Base-by-base conservation (phyloP, 2,329 filamentous ascomycete species). In the Trichoderma polysporum region DNA sequence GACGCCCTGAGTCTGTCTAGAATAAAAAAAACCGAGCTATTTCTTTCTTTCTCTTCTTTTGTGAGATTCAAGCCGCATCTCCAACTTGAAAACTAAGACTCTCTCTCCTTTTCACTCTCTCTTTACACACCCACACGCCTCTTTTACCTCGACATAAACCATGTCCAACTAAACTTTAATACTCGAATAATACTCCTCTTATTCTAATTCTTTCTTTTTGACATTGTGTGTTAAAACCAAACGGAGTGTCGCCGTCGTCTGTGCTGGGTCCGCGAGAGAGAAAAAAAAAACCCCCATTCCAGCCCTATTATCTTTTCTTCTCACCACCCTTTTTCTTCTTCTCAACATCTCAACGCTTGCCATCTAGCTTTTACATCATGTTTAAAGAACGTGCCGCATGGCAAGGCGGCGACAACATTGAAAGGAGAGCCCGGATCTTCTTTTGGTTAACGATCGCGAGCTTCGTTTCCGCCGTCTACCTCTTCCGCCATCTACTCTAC, bases 401-500 rank as follows among this genome's bases (percentile, higher is more conserved):
- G n/a, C 5, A 17, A 25, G 19, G 12, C 29, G 22, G 17, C 27
- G 50, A 47, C 17, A 45, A 10, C 22, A 19, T 35, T 22, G 49
- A 56, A 47, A 47, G 17, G 41, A 64, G 35, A 64, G 60, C 60
- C 5, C 50, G 60, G 31, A 19, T 29, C 2, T 61, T 68, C 39
- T 25, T 71, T 25, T 69, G 65, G 65, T 27, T 54, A n/a, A 47
- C 52, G 4, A n/a, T 66, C 9, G 39, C 68, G 12, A 66, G 61
- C 22, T 61, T 70, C 57, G 17, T 56, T 27, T 56, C 66, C 19
- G 62, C 60, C 12, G 15, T 68, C 29, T 72, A 64, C 60, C 53
- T 70, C n/a, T 67, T 67, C 49, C 70, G 71, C 39, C 66, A 72
- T 49, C 64, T 70, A 8, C 52, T 74, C 22, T 69, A 74, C 66